A percentile compares a stretch with the other conserved stretches of the same genome.
phyloP scores from a whole-genome alignment of 202 grass and related monocot genomes.

The Dendrocalamus latiflorus region DNA sequence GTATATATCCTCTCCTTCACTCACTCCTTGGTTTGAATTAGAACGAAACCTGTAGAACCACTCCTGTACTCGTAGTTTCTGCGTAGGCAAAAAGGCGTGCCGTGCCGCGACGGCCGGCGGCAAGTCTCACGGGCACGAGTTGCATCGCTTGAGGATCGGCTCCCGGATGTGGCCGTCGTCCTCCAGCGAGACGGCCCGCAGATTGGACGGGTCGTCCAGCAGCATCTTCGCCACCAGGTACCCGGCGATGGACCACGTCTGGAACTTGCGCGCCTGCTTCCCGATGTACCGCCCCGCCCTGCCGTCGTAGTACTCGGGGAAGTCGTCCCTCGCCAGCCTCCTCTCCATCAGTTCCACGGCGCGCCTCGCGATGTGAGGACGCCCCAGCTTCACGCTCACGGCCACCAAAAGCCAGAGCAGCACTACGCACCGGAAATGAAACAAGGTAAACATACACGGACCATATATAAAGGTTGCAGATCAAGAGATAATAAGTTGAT shows the following conservation, averaged over 20 bases:
- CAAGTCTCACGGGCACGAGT: constrained; percentile 19
- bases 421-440: constrained; percentile 17
- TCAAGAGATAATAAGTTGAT: not conserved
- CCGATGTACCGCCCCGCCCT: constrained; percentile 57
- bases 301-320: constrained; percentile 75
- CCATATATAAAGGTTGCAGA: no score
- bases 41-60: not conserved
- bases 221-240: constrained; percentile 72
- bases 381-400: constrained; percentile 61
- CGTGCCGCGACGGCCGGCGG: not conserved
- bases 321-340: constrained; percentile 53
- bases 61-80: not conserved
- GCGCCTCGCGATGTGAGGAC: constrained; percentile 32
- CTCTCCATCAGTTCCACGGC: constrained; percentile 49
- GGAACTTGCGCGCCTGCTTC: constrained; percentile 74
- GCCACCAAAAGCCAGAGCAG: constrained; percentile 67
- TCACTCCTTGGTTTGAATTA: not conserved
- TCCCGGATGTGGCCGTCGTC: constrained; percentile 31
- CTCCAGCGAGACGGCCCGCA: constrained; percentile 37
- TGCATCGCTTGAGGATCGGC: constrained; percentile 42
- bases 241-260: constrained; percentile 70
- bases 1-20: not conserved
- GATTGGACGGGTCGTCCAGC: constrained; percentile 46
- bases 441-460: not conserved
- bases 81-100: not conserved